Evolutionary conservation across 1,284 basidiomycete species (phyloP).

Genomic region (Melanopsichium pennsylvanicum): DNA sequence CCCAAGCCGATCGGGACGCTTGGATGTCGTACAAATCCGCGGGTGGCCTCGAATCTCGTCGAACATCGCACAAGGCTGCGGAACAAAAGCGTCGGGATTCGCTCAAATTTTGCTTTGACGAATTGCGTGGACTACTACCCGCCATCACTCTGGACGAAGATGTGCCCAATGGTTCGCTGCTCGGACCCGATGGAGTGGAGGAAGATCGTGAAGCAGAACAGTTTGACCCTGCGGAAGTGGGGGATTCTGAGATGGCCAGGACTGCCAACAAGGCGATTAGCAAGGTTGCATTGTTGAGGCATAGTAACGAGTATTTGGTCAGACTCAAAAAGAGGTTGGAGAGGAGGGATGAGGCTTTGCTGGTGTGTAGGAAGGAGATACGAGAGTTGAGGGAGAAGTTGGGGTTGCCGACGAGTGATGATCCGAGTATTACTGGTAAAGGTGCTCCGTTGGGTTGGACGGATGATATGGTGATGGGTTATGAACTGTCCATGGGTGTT

Average conservation of each 20-base stretch:
- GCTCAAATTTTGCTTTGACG: slow-evolving; percentile 94
- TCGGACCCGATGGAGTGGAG: slow-evolving; percentile 57
- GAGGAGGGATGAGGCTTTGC: slow-evolving; percentile 82
- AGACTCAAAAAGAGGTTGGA: slow-evolving; percentile 80
- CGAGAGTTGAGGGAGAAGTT: slow-evolving; percentile 70
- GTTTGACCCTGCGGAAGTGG: slow-evolving; percentile 44
- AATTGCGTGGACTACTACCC: slow-evolving; percentile 84
- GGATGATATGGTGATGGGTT: slow-evolving; percentile 1
- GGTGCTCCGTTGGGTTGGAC: slow-evolving; percentile 30
- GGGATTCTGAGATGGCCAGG: slow-evolving; percentile 43
- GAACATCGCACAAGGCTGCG: slow-evolving; percentile 93
- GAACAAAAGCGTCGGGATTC: slow-evolving; percentile 96
- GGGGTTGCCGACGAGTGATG: slow-evolving; percentile 39
- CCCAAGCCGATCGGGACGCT: slow-evolving; percentile 47
- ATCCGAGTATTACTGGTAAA: slow-evolving; percentile 29
- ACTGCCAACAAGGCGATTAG: slow-evolving; percentile 78
- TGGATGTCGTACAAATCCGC: slow-evolving; percentile 53
- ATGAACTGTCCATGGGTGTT: neutral
- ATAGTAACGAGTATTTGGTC: slow-evolving; percentile 85
- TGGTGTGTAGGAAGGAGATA: slow-evolving; percentile 75
- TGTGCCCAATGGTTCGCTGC: slow-evolving; percentile 58
- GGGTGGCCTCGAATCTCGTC: slow-evolving; percentile 70
- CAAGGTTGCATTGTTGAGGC: slow-evolving; percentile 89
- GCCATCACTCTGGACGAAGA: slow-evolving; percentile 62
- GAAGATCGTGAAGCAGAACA: slow-evolving; percentile 59